Percentiles rank a stretch among this genome's conserved stretches.
These are phyloP conservation scores for Limnomonas spitsbergensis DNA, from an alignment of 139 green algal genomes.

Conservation along the genomic window DNA sequence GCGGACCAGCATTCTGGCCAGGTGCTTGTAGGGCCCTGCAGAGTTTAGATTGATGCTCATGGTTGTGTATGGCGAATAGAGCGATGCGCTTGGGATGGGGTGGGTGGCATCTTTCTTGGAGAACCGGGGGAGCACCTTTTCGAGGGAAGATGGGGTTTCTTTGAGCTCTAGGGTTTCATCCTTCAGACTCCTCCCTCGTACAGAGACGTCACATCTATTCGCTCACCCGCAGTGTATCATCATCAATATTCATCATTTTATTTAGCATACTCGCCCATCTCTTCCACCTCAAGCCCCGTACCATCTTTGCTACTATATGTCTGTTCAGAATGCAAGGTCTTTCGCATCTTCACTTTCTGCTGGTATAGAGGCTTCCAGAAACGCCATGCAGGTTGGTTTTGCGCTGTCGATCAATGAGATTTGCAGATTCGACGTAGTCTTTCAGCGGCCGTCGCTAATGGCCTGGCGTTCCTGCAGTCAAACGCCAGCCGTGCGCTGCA, in stretches of 20 bases:
- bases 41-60: background rate
- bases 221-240: no score
- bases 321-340: constrained; percentile 7
- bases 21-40: background rate
- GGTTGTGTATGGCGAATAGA: no score
- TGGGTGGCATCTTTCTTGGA: no score
- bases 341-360: background rate
- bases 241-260: no score
- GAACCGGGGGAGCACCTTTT: no score
- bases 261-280: no score
- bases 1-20: constrained; percentile 20
- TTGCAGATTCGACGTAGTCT: background rate
- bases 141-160: no score
- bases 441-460: background rate
- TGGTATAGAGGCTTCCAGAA: background rate
- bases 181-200: no score
- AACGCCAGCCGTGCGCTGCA: background rate
- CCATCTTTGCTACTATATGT: background rate
- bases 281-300: background rate
- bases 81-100: no score
- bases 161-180: no score
- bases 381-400: background rate
- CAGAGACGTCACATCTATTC: no score
- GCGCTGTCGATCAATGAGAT: no score
- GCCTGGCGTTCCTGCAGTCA: background rate